Conservation (phyloP, 2,329 filamentous ascomycete genomes). For the Beauveria scarabaeidicola region DNA sequence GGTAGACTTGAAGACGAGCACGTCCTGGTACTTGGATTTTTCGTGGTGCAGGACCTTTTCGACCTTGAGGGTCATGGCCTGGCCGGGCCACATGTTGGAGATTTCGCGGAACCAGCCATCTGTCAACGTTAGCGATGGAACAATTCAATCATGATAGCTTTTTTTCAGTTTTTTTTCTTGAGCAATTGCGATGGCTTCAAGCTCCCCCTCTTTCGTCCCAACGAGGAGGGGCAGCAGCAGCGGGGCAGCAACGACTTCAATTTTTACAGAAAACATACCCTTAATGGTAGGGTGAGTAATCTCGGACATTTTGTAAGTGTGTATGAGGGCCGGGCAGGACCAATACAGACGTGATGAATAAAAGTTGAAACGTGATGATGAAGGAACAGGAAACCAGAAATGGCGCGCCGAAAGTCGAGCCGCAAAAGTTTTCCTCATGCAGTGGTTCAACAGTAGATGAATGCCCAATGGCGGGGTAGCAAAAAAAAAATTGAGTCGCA, state of each 20-base stretch:
- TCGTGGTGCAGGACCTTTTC: conserved; percentile 98
- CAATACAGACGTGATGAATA: neutral
- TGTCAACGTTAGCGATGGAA: conserved; percentile 27
- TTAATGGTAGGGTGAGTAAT: conserved; percentile 51
- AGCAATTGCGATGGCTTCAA: neutral
- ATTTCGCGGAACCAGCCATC: conserved; percentile 99
- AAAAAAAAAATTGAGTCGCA: conserved; percentile 1
- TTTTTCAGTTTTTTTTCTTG: neutral
- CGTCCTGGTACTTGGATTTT: conserved; percentile 98
- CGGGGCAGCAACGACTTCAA: conserved; percentile 3
- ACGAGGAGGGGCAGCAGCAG: conserved; percentile 19
- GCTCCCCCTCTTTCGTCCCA: neutral
- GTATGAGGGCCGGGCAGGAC: neutral
- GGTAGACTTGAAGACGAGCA: conserved; percentile 96
- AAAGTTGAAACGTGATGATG: conserved; percentile 6
- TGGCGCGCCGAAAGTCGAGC: conserved; percentile 1
- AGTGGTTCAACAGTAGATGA: neutral
- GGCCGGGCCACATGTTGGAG: conserved; percentile 96
- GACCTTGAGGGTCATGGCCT: conserved; percentile 97
- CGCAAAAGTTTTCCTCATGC: conserved; percentile 12
- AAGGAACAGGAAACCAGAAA: conserved; percentile 7
- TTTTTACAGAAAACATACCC: conserved; percentile 33
- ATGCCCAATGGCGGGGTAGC: conserved; percentile 6
- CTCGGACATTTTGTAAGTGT: conserved; percentile 37
- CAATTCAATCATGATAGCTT: conserved; percentile 7